Base-by-base conservation (phyloP, 352 stramenopile genomes). In the Phytophthora pisi region DNA sequence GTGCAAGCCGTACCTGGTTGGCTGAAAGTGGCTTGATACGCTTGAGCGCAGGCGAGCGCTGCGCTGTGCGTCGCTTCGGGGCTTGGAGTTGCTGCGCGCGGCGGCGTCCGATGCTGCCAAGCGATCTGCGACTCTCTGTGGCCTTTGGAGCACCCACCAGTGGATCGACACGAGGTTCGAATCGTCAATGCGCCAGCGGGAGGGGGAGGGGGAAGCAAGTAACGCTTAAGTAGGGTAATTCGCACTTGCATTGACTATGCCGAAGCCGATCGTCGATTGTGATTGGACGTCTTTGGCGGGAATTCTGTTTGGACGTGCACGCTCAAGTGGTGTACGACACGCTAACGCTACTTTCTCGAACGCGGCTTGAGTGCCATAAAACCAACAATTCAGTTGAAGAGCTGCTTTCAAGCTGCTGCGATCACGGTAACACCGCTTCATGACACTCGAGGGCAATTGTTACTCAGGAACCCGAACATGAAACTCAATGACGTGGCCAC, bases 91-190 rank as follows among this genome's bases (percentile, higher is more conserved):
- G 46, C 49, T 49, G 46, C 58, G 49, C n/a, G 36, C 10, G 45
- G 28, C 13, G 46, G 34, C 42, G 62, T 57, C 26, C 24, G 40
- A 38, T 58, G 47, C 46, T 65, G 57, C 51, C 34, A 18, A 31
- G 30, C 40, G 52, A 52, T 65, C 52, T 75, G 62, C 71, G 71
- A 78, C 71, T 75, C 71, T 75, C 51, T 81, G 73, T 81, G 73
- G 70, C 73, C 62, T 81, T 81, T 78, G 69, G 62, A 70, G 66
- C 54, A 65, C 54, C 69, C 46, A 73, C 70, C 70, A 78, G 60
- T 74, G 59, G 68, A 78, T 81, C 66, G 52, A 77, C 56, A 66
- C 64, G 61, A 68, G 52, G 57, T 72, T 77, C 43, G 61, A 74
- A 75, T 81, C 66, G 73, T 74, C 73, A 81, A 81, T 78, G 45